Evolutionary conservation across 108 stramenopile genomes (phyloP).

Genomic region (Cyclotella atomus): DNA sequence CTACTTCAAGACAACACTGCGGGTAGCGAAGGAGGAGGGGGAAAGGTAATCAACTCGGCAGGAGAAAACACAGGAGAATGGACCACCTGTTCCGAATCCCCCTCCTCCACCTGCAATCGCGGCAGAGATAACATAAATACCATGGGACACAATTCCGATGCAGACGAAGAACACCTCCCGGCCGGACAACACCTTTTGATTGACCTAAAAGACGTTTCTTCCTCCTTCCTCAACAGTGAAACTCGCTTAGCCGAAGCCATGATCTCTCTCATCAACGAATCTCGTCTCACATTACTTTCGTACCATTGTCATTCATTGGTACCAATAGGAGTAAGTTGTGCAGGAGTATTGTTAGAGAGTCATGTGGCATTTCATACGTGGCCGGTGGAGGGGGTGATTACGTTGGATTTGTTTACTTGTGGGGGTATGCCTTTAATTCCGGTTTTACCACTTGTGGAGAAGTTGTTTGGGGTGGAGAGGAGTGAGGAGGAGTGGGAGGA

Average conservation of each 20-base stretch:
- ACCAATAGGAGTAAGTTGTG: constrained; percentile 78
- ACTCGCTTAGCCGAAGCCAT: constrained; percentile 66
- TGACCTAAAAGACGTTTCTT: constrained; percentile 66
- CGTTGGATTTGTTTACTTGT: constrained; percentile 82
- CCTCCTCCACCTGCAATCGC: background rate
- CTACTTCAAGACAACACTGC: background rate
- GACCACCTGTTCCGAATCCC: background rate
- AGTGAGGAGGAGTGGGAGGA: background rate
- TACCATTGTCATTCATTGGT: constrained; percentile 78
- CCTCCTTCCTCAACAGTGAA: constrained; percentile 64
- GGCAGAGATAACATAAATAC: constrained; percentile 10
- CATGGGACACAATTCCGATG: constrained; percentile 36
- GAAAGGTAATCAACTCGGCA: background rate
- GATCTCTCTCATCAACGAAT: constrained; percentile 63
- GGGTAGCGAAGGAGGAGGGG: background rate
- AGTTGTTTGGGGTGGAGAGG: constrained; percentile 60
- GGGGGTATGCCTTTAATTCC: constrained; percentile 66
- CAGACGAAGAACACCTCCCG: constrained; percentile 64
- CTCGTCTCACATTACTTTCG: constrained; percentile 55
- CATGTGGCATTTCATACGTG: constrained; percentile 18
- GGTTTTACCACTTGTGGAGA: constrained; percentile 56
- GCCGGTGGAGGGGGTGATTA: constrained; percentile 69
- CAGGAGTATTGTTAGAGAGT: constrained; percentile 77
- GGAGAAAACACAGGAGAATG: background rate
- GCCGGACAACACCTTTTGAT: constrained; percentile 76